Evolutionary conservation across 768 basidiomycete species (phyloP), one percentile per base, ranked within the genome.

Genomic region (Kwoniella pini): DNA sequence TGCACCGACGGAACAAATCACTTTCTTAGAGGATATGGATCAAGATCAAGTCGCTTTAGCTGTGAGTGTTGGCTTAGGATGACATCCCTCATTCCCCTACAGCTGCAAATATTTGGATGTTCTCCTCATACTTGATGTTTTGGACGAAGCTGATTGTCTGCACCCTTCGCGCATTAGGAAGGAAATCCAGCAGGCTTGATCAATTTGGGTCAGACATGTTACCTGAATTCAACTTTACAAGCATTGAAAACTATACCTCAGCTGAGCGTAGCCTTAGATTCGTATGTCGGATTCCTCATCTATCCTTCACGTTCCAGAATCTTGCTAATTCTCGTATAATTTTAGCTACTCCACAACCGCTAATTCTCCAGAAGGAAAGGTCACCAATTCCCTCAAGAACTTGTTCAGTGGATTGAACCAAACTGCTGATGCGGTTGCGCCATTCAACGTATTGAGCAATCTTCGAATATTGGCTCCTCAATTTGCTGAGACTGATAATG

Each of bases 181-280:
- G 45, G 49, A 7, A 53, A 60, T 5, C 73, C 76, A 0, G 64
- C 70, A 5, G 78, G 78, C 9, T 63, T 79, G 15, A 58, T 73
- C 53, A 79, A 79, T 71, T 81, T 94, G 36, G 93, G 95, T 33
- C 97, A 97, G 75, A 97, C 94, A 0, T 97, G 95, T 72, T 99
- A 99, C 80, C 91, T 97, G 88, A 98, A 95, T 75, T 86, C 96
- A 0, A 91, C 90, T 1, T 82, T 98, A 1, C 96, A 99, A 81
- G 87, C 89, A n/a, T 83, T 99, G 63, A 88, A 91, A 22, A 86
- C 90, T 3, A 88, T 99, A 50, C 93, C 94, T 1, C 92, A 96
- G 69, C 83, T 99, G 4, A 87, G 26, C 19, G 36, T 24, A 17
- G 46, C 39, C 28, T 52, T 55, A 13, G 56, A 19, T n/a, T 33